phyloP scores from a whole-genome alignment of 257 asterid genomes.

The Asclepias syriaca region DNA sequence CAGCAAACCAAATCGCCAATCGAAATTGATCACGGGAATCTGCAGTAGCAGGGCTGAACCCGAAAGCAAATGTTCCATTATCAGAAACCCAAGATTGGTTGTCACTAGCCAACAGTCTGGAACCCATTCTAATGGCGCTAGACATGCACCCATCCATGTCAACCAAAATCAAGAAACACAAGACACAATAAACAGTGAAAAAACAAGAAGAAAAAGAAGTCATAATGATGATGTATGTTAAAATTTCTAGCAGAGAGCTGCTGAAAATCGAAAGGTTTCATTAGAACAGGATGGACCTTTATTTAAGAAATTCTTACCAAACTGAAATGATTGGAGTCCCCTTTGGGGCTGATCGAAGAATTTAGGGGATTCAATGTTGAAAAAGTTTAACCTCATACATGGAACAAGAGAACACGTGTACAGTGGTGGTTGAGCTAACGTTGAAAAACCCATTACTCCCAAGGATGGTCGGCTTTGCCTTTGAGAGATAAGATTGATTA shows the following conservation, averaged over 20 bases:
- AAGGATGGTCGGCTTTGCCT: slow-evolving; percentile 45
- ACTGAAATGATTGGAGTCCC: slow-evolving; percentile 9
- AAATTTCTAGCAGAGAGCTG: background rate
- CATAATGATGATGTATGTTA: slow-evolving; percentile 12
- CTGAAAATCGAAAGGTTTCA: background rate
- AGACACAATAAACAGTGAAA: slow-evolving; percentile 15
- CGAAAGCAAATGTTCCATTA: slow-evolving; percentile 77
- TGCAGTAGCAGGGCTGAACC: slow-evolving; percentile 37
- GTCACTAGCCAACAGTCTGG: slow-evolving; percentile 53
- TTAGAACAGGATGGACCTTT: background rate
- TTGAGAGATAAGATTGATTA: slow-evolving; percentile 9
- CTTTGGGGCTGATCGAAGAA: slow-evolving; percentile 17
- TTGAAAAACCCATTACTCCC: slow-evolving; percentile 41
- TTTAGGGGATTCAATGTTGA: slow-evolving; percentile 2
- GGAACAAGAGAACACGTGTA: slow-evolving; percentile 47
- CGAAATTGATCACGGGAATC: slow-evolving; percentile 37
- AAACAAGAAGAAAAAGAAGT: slow-evolving; percentile 11
- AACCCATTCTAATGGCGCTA: slow-evolving; percentile 46
- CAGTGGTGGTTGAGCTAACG: slow-evolving; percentile 64
- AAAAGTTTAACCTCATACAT: slow-evolving; percentile 12
- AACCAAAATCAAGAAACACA: slow-evolving; percentile 20
- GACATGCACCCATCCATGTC: slow-evolving; percentile 23
- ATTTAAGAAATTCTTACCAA: slow-evolving; percentile 22
- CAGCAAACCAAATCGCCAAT: slow-evolving; percentile 73
- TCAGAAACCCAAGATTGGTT: slow-evolving; percentile 68